Evolutionary conservation across 2,329 filamentous ascomycete genomes (phyloP).

Genomic region (Dichotomopilus funicola): DNA sequence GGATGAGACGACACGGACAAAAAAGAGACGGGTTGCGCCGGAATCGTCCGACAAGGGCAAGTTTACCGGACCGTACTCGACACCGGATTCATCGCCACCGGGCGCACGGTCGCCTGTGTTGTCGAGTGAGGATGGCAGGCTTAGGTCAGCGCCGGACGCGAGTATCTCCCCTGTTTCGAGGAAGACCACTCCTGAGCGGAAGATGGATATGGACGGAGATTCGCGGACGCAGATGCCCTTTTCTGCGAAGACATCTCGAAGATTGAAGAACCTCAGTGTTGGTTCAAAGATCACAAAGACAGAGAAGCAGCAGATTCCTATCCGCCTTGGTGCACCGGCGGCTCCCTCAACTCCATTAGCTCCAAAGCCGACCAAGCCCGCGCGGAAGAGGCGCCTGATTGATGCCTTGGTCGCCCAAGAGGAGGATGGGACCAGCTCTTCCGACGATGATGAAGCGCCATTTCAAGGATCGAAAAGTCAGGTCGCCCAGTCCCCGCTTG

Average conservation of each 20-base stretch:
- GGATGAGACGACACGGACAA: constrained; percentile 16
- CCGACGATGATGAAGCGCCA: constrained; percentile 24
- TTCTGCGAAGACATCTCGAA: constrained; percentile 22
- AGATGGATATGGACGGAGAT: constrained; percentile 17
- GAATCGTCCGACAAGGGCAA: constrained; percentile 18
- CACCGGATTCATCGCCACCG: constrained; percentile 23
- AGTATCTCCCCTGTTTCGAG: constrained; percentile 1
- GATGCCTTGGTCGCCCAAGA: constrained; percentile 38
- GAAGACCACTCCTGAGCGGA: constrained; percentile 16
- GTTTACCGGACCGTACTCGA: constrained; percentile 19
- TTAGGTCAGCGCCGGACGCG: constrained; percentile 11
- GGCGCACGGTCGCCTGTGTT: constrained; percentile 7
- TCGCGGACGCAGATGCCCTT: constrained; percentile 14
- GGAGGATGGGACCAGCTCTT: constrained; percentile 30
- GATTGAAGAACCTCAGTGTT: constrained; percentile 21
- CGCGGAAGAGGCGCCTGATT: constrained; percentile 32
- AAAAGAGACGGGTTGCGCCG: constrained; percentile 21
- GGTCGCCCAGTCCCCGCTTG: constrained; percentile 2
- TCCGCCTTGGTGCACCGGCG: constrained; percentile 19
- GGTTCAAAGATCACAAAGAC: constrained; percentile 4
- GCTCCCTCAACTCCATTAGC: constrained; percentile 2
- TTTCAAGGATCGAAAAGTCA: constrained; percentile 12
- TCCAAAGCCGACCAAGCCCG: too few species aligned
- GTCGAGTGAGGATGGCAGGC: constrained; percentile 7
- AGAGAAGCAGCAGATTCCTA: constrained; percentile 21